Base-by-base conservation (phyloP, 139 green algal species). In the Micromonas pusilla region DNA sequence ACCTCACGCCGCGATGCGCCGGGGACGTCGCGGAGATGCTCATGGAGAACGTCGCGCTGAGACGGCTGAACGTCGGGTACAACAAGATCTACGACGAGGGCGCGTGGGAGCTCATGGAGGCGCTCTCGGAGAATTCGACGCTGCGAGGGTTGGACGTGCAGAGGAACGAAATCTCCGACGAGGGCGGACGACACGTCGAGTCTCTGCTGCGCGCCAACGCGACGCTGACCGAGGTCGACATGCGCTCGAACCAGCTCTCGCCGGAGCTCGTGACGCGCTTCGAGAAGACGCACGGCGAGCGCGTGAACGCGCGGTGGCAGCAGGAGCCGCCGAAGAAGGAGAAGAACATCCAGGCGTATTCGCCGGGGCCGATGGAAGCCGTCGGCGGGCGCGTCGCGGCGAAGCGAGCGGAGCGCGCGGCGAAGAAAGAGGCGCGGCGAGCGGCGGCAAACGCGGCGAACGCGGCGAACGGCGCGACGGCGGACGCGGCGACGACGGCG, bases 51-150 rank as follows among this genome's bases (percentile, higher is more conserved):
- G 33, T 26, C 33, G 32, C 25, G 1, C 32, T 78, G 4, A 52
- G 25, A 3, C 72, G 53, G 33, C 52, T 78, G 1, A 68, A 71
- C 54, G 54, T 78, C 19, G 72, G 72, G 32, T 68, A 78, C 4
- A 78, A 78, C 53, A 62, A 71, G 30, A 32, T 78, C 4, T 70
- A 78, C 72, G 30, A 78, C 37, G 37, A 60, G 1, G 68, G 68
- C 3, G 68, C 68, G 36, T 75, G 38, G 37, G 68, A 75, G 30
- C n/a, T 75, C n/a, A 21, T 26, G 3, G 68, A 75, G 5, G 68
- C 68, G 20, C 31, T 75, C 6, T 38, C 31, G 3, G 68, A 75
- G 25, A 75, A 75, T 26, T 6, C 23, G 2, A 63, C 68, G 26
- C 16, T 75, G 23, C 23, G 60, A 2, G 68, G 68, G 60, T 16